A percentile compares a stretch with the other conserved stretches of the same genome.
phyloP scores from a whole-genome alignment of 345 rosid species.

The Brassica cretica region DNA sequence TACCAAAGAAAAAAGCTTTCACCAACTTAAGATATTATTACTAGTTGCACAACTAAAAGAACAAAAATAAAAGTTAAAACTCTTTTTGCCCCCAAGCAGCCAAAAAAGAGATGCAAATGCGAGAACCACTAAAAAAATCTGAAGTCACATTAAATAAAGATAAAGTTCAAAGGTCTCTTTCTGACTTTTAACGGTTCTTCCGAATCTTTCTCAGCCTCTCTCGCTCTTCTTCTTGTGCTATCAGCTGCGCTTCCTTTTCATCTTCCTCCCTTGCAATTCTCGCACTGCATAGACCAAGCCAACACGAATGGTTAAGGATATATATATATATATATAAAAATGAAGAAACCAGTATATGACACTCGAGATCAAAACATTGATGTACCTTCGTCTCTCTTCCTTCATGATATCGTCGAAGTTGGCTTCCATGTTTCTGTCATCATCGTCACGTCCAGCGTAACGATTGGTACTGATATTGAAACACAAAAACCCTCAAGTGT shows the following conservation, averaged over 20 bases:
- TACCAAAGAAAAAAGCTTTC: no score
- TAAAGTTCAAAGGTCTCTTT: background rate
- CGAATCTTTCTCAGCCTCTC: constrained; percentile 41
- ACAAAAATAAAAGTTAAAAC: background rate
- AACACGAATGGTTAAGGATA: background rate
- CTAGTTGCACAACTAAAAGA: constrained; percentile 30
- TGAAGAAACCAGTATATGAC: background rate
- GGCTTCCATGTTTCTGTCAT: constrained; percentile 83
- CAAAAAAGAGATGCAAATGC: constrained; percentile 20
- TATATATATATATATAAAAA: background rate
- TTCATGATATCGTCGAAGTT: constrained; percentile 67
- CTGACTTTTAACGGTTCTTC: constrained; percentile 43
- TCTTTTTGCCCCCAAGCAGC: constrained; percentile 11
- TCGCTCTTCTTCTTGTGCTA: constrained; percentile 69
- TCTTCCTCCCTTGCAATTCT: constrained; percentile 70
- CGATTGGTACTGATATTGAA: constrained; percentile 18
- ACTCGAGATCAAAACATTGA: background rate
- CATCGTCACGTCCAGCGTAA: constrained; percentile 45
- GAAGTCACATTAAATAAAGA: constrained; percentile 5
- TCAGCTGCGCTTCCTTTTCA: constrained; percentile 56
- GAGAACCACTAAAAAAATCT: background rate
- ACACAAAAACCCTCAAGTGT: background rate
- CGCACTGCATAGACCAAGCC: constrained; percentile 48
- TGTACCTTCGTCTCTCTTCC: constrained; percentile 84
- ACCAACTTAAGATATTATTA: constrained; percentile 9